Conservation (phyloP, 2,329 filamentous ascomycete genomes). For the Penicillium italicum region DNA sequence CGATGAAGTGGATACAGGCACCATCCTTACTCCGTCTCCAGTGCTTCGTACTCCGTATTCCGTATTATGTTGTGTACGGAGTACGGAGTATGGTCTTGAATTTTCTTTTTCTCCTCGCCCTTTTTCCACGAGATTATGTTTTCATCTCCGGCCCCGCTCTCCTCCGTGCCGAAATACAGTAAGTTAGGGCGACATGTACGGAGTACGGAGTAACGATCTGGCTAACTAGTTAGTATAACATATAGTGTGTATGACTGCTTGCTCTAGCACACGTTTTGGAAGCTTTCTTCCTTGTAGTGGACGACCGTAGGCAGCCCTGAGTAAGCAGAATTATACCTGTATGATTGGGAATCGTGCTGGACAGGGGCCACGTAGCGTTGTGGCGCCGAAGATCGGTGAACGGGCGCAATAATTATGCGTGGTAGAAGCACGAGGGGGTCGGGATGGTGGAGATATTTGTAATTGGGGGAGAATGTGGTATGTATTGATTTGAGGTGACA, state of each 20-base stretch:
- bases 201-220: neutral
- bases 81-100: neutral
- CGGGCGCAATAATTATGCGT: neutral
- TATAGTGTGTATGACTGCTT: neutral
- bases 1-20: neutral
- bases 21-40: neutral
- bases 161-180: neutral
- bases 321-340: neutral
- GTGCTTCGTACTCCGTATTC: too few species aligned
- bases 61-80: too few species aligned
- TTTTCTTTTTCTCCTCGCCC: neutral
- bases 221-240: too few species aligned
- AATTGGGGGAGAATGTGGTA: neutral
- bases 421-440: neutral
- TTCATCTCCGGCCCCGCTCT: slow-evolving; percentile 10
- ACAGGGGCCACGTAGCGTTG: neutral
- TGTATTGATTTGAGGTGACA: neutral
- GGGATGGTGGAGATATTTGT: neutral
- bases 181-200: neutral
- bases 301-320: neutral
- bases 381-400: neutral
- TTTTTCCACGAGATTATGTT: neutral
- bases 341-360: too few species aligned
- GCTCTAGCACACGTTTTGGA: neutral
- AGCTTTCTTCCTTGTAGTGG: slow-evolving; percentile 8